Evolutionary conservation across 805 yeast genomes (phyloP).

Genomic region (Hanseniaspora thailandica): DNA sequence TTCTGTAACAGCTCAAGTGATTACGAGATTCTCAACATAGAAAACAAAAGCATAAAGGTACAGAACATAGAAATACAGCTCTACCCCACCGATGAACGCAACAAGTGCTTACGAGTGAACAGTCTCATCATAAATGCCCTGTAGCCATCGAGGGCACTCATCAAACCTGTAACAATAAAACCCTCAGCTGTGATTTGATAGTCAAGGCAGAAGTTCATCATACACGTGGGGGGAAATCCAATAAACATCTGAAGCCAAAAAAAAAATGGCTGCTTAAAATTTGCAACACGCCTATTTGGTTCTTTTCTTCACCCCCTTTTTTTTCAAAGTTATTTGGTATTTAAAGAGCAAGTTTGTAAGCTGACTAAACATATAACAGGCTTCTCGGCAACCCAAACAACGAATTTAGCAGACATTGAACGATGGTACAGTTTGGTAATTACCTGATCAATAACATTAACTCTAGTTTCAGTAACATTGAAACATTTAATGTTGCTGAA

Average conservation of each 20-base stretch:
- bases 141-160: neutral
- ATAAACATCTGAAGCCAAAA: too few relatives aligned
- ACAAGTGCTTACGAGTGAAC: neutral
- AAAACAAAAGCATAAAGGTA: neutral
- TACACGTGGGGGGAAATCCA: slow-evolving; percentile 3
- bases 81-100: neutral
- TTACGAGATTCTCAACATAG: neutral
- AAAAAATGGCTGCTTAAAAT: too few relatives aligned
- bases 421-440: slow-evolving; percentile 79
- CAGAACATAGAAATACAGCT: neutral
- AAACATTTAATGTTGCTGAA: slow-evolving; percentile 70
- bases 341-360: too few relatives aligned
- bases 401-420: too few relatives aligned
- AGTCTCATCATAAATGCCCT: neutral
- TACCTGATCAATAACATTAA: slow-evolving; percentile 8
- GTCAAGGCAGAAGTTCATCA: too few relatives aligned
- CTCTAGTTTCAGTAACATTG: slow-evolving; percentile 46
- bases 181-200: neutral
- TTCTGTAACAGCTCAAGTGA: neutral
- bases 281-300: too few relatives aligned
- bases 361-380: too few relatives aligned
- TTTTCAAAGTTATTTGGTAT: too few relatives aligned
- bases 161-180: neutral
- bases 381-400: neutral
- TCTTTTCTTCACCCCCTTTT: too few relatives aligned